Conservation (phyloP, 2,329 filamentous ascomycete genomes). For the Dryadomyces quercivorus region DNA sequence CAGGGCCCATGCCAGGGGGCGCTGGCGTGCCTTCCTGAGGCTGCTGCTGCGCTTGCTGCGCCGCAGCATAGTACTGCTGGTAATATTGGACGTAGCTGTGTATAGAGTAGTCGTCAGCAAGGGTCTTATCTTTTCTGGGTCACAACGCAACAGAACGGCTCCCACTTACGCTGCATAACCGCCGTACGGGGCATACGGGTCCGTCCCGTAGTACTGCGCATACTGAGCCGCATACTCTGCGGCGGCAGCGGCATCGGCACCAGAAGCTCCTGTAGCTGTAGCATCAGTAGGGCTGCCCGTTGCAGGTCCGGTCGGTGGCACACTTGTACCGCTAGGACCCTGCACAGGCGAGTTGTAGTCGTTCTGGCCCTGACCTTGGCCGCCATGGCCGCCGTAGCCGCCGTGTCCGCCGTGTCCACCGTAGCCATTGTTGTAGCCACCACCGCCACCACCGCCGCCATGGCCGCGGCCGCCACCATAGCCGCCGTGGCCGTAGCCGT, state of each 20-base stretch:
- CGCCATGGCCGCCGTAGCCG: constrained; percentile 20
- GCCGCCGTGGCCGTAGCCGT: constrained; percentile 16
- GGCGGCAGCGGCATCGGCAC: constrained; percentile 23
- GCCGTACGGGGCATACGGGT: constrained; percentile 85
- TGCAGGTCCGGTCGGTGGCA: too few relatives aligned
- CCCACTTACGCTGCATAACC: constrained; percentile 62
- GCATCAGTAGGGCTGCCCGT: too few relatives aligned
- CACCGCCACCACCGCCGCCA: constrained; percentile 19
- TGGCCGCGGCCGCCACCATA: constrained; percentile 29
- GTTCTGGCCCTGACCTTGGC: constrained; percentile 14
- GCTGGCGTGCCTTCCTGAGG: constrained; percentile 22
- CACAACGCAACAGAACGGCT: neutral
- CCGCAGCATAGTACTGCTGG: constrained; percentile 53
- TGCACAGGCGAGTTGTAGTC: constrained; percentile 23
- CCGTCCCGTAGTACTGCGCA: constrained; percentile 61
- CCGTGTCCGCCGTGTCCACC: constrained; percentile 10
- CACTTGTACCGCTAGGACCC: neutral
- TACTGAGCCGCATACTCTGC: constrained; percentile 71
- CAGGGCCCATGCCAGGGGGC: constrained; percentile 1
- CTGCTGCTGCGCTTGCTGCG: constrained; percentile 35
- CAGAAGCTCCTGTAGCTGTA: neutral
- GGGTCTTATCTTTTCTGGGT: neutral
- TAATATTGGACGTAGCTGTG: constrained; percentile 56
- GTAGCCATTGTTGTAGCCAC: constrained; percentile 13
- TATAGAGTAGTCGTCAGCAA: neutral